Conservation (phyloP, 164 flowering plant genomes). For the Chloranthus sessilifolius region DNA sequence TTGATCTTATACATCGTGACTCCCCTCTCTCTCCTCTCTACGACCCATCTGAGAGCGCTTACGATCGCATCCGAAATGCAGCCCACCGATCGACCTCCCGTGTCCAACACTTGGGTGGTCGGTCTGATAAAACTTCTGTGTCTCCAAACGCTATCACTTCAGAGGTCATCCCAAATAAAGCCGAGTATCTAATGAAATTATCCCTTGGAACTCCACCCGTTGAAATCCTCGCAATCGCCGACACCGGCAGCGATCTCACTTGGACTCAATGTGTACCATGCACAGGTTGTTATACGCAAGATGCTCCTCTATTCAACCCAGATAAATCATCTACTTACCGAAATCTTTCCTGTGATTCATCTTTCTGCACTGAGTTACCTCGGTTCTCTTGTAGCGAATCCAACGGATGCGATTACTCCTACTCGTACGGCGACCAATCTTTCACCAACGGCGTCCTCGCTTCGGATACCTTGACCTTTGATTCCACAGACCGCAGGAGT, state of each 20-base stretch:
- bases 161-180: too few relatives aligned
- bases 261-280: background rate
- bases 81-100: too few relatives aligned
- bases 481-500: background rate
- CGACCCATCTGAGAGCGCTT: too few relatives aligned
- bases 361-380: constrained; percentile 24
- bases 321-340: constrained; percentile 30
- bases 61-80: too few relatives aligned
- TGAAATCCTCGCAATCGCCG: background rate
- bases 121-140: too few relatives aligned
- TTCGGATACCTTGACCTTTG: constrained; percentile 15
- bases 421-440: background rate
- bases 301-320: constrained; percentile 48
- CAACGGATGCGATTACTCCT: background rate
- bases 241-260: background rate
- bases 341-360: constrained; percentile 6
- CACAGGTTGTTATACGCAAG: constrained; percentile 35
- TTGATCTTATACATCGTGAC: constrained; percentile 5
- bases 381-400: background rate
- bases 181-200: background rate
- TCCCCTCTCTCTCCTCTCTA: too few relatives aligned
- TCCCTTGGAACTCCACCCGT: background rate
- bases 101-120: too few relatives aligned
- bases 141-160: too few relatives aligned
- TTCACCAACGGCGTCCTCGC: constrained; percentile 6